phyloP scores from a whole-genome alignment of 2,329 filamentous ascomycete species.

The Fusarium domesticum region DNA sequence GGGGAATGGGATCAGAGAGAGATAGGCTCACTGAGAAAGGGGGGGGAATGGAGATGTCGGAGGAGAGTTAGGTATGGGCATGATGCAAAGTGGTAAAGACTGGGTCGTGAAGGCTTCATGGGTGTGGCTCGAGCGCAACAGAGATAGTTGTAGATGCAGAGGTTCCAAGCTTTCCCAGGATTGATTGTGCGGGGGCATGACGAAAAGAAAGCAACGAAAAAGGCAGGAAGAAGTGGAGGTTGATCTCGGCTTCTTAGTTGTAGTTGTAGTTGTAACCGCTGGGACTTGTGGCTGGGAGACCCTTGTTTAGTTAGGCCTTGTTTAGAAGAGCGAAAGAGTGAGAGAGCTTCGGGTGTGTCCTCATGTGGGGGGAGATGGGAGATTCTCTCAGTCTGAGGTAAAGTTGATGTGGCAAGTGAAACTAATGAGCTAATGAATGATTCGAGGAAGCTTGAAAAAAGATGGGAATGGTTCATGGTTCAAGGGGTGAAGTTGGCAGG shows the following conservation, averaged over 20 bases:
- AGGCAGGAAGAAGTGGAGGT: no score
- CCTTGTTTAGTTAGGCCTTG: no score
- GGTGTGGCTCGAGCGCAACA: constrained; percentile 16
- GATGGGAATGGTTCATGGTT: no score
- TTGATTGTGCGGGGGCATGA: constrained; percentile 27
- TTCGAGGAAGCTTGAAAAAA: not conserved
- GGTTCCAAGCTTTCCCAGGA: constrained; percentile 4
- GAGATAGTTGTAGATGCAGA: constrained; percentile 1
- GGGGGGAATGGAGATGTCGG: constrained; percentile 3
- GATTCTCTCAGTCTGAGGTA: no score
- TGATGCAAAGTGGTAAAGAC: constrained; percentile 5
- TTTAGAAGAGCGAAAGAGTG: no score
- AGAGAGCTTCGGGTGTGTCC: no score
- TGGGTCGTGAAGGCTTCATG: constrained; percentile 13
- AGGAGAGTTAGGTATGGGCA: constrained; percentile 8
- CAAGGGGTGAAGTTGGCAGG: not conserved
- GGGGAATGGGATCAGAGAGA: not conserved
- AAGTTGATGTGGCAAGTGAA: not conserved
- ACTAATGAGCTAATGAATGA: not conserved
- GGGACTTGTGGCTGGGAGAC: not conserved
- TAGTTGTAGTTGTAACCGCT: not conserved
- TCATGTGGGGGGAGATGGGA: no score
- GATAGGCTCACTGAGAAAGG: constrained; percentile 4
- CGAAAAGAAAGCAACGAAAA: constrained; percentile 10
- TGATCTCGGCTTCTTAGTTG: not conserved